These are phyloP conservation scores for Balamuthia mandrillaris DNA, from an alignment of 208 protist genomes.

Conservation along the genomic window DNA sequence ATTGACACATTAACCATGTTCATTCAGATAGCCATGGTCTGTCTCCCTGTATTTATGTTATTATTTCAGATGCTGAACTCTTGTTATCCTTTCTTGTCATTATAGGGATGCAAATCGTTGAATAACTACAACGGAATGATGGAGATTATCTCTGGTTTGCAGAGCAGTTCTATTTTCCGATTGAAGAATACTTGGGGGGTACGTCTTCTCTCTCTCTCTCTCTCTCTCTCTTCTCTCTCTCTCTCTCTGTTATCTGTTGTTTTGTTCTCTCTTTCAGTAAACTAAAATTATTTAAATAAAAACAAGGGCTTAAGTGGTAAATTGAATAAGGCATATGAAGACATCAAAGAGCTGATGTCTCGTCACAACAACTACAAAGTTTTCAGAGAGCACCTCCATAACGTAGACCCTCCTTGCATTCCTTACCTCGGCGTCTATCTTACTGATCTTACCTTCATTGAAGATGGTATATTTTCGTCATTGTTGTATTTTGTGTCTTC, in stretches of 20 bases:
- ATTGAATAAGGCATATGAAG: slow-evolving; percentile 22
- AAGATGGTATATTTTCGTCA: too few species aligned
- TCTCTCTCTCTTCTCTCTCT: neutral
- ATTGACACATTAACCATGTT: neutral
- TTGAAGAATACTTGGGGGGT: slow-evolving; percentile 33
- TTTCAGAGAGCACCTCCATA: slow-evolving; percentile 31
- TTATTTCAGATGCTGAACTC: neutral
- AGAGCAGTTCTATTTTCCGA: slow-evolving; percentile 9
- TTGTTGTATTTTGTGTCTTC: too few species aligned
- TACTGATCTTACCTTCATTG: slow-evolving; percentile 39
- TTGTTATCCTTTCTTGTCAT: neutral
- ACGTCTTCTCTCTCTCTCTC: neutral
- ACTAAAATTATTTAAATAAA: neutral
- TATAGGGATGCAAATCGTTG: slow-evolving; percentile 21
- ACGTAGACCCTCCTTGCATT: slow-evolving; percentile 41
- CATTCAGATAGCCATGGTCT: slow-evolving; percentile 39
- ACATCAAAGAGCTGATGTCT: neutral
- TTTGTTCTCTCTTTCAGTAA: neutral
- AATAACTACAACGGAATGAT: slow-evolving; percentile 44
- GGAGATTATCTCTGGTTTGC: slow-evolving; percentile 40
- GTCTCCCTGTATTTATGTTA: neutral
- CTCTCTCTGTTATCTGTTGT: neutral
- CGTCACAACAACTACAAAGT: slow-evolving; percentile 28
- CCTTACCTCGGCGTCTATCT: slow-evolving; percentile 44
- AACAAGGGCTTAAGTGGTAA: too few species aligned